Percentiles rank a stretch among this genome's conserved stretches.
Evolutionary conservation across 768 basidiomycete species (phyloP).

Genomic region (Collybia sp.): DNA sequence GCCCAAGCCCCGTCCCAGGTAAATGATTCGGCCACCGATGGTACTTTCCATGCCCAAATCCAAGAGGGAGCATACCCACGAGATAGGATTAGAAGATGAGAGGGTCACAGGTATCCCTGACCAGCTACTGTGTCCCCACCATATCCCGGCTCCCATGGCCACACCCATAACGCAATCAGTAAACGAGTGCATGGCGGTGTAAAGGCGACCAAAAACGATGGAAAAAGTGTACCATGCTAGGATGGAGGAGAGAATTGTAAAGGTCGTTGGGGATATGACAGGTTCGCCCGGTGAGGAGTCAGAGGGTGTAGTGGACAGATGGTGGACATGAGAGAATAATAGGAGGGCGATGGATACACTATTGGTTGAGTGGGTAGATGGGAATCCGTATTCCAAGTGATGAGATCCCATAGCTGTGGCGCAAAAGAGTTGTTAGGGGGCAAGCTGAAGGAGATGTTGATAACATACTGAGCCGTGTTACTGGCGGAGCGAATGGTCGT

Average conservation of each 20-base stretch:
- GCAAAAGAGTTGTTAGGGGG: background rate
- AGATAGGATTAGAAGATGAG: conserved; percentile 22
- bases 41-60: conserved; percentile 14
- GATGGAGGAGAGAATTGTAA: conserved; percentile 33
- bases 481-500: conserved; percentile 86
- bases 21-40: conserved; percentile 17
- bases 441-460: background rate
- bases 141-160: conserved; percentile 61
- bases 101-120: conserved; percentile 30
- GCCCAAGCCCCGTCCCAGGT: conserved; percentile 34
- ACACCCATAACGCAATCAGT: conserved; percentile 66
- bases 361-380: conserved; percentile 93
- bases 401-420: conserved; percentile 66
- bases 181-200: conserved; percentile 88
- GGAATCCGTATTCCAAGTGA: conserved; percentile 92
- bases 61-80: conserved; percentile 16
- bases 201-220: conserved; percentile 77
- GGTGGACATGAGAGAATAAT: conserved; percentile 55
- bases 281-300: conserved; percentile 10
- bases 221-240: conserved; percentile 59
- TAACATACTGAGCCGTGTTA: conserved; percentile 76
- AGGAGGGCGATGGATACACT: conserved; percentile 86
- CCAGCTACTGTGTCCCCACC: conserved; percentile 54
- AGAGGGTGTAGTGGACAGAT: conserved; percentile 28
- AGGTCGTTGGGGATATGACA: conserved; percentile 41